These are phyloP conservation scores for Rickenella mellea DNA, from an alignment of 768 basidiomycete species.

Conservation along the genomic window DNA sequence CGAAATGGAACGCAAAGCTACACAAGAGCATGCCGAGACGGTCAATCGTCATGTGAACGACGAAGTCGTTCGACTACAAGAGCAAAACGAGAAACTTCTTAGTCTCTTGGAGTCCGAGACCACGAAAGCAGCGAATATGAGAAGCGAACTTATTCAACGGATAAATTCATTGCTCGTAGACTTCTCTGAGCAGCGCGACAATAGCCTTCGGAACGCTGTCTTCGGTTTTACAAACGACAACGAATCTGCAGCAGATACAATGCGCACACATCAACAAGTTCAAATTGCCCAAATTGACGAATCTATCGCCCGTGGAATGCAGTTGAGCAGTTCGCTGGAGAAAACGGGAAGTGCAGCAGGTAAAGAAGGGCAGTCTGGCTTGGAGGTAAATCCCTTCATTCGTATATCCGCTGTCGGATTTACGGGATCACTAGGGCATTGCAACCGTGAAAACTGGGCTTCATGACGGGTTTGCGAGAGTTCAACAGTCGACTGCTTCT, in stretches of 20 bases:
- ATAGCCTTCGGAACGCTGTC: slow-evolving; percentile 51
- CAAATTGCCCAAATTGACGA: slow-evolving; percentile 38
- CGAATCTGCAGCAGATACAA: slow-evolving; percentile 37
- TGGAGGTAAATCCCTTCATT: neutral
- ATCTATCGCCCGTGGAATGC: slow-evolving; percentile 30
- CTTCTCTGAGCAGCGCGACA: slow-evolving; percentile 62
- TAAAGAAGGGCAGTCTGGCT: neutral
- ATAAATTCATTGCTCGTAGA: slow-evolving; percentile 64
- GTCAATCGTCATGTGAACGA: slow-evolving; percentile 34
- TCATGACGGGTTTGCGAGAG: neutral
- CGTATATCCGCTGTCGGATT: neutral
- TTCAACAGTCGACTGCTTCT: neutral
- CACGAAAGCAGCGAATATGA: slow-evolving; percentile 53
- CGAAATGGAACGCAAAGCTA: slow-evolving; percentile 39
- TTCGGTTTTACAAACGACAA: slow-evolving; percentile 47
- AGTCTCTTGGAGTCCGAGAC: slow-evolving; percentile 60
- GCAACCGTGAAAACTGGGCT: neutral
- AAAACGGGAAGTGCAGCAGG: slow-evolving; percentile 35
- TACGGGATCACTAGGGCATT: neutral
- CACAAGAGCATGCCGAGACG: slow-evolving; percentile 39
- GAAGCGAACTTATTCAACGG: slow-evolving; percentile 65
- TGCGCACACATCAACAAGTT: slow-evolving; percentile 36
- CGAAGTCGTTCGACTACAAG: slow-evolving; percentile 53
- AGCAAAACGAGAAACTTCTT: slow-evolving; percentile 60
- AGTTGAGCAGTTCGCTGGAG: slow-evolving; percentile 31